Base-by-base conservation (phyloP, 2,329 filamentous ascomycete species). In the Dryadomyces quercus-mongolicae region DNA sequence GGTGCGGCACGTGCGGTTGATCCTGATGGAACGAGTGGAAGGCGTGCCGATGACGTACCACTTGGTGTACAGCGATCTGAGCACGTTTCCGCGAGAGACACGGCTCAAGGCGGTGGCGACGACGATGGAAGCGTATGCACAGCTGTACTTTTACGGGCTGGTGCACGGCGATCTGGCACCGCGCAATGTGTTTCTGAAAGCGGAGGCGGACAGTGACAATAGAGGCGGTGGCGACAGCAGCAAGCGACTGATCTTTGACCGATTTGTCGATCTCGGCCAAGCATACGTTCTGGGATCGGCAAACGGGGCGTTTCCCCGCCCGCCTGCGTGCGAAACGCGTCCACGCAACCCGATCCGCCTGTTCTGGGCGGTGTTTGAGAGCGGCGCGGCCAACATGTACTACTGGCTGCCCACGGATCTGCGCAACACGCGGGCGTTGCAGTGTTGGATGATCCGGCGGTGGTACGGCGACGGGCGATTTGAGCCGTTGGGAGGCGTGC, bases 391-490 rank as follows among this genome's bases (percentile, higher is more conserved):
- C 18, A 59, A 57, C 45, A 56, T 60, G 56, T 56, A 55, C 49
- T 54, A 55, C 25, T 60, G 59, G 59, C 44, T 60, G 15, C 59
- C 59, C 9, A 7, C 8, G 12, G n/a, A 54, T 0, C 31, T 58
- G 54, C 55, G 55, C 9, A 56, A 49, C 50, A 60, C 58, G 9
- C 42, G 46, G 1, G 43, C 38, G 0, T 55, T 58, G 21, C 58
- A 57, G n/a, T 46, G 22, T 0, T 60, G 56, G 58, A 52, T 60
- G 56, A 22, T 59, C 3, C 44, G 20, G 16, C 52, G 55, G 2
- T 60, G 58, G 58, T 58, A 58, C 25, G 56, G 56, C 44, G 58
- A 60, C 25, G 31, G 43, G 15, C 54, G 56, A 1, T 60, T 58
- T 16, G 58, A 57, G 44, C 53, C 57, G 0, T 21, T 60, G 2